These are phyloP conservation scores for Hygrophorus pudorinus DNA, from an alignment of 768 basidiomycete genomes.

Conservation along the genomic window DNA sequence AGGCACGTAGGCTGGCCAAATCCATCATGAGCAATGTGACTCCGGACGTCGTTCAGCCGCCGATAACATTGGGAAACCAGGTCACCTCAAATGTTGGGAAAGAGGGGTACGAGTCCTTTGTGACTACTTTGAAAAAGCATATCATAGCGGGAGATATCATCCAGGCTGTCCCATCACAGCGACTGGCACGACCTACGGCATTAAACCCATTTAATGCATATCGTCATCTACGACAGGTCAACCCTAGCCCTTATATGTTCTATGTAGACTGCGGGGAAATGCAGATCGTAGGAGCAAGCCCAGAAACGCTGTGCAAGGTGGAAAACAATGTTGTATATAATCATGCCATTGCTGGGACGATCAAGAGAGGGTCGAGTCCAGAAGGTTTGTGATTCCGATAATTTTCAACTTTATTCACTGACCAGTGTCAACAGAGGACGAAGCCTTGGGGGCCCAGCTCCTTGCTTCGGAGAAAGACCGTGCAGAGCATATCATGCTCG, in stretches of 20 bases:
- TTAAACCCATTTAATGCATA: slow-evolving; percentile 98
- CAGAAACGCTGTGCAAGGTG: slow-evolving; percentile 96
- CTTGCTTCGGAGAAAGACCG: slow-evolving; percentile 86
- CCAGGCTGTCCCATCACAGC: slow-evolving; percentile 95
- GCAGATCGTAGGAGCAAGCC: slow-evolving; percentile 96
- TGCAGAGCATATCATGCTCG: slow-evolving; percentile 98
- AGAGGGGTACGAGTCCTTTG: slow-evolving; percentile 83
- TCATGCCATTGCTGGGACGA: slow-evolving; percentile 97
- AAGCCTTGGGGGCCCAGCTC: slow-evolving; percentile 61
- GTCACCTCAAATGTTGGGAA: slow-evolving; percentile 88
- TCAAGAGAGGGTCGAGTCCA: slow-evolving; percentile 70
- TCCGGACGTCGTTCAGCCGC: slow-evolving; percentile 59
- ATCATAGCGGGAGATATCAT: slow-evolving; percentile 97
- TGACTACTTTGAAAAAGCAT: slow-evolving; percentile 86
- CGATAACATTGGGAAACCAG: slow-evolving; percentile 54
- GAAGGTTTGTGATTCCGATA: slow-evolving; percentile 50
- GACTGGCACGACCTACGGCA: slow-evolving; percentile 73
- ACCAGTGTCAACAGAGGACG: slow-evolving; percentile 64
- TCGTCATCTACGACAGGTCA: slow-evolving; percentile 84
- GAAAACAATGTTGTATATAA: slow-evolving; percentile 88
- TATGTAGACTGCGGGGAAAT: slow-evolving; percentile 90
- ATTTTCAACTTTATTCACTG: not conserved
- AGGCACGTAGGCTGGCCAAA: slow-evolving; percentile 75
- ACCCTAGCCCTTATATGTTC: slow-evolving; percentile 99
- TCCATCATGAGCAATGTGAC: slow-evolving; percentile 40